A percentile compares a stretch with the other conserved stretches of the same genome.
Evolutionary conservation across 257 asterid genomes (phyloP).

Genomic region (Petrea volubilis): DNA sequence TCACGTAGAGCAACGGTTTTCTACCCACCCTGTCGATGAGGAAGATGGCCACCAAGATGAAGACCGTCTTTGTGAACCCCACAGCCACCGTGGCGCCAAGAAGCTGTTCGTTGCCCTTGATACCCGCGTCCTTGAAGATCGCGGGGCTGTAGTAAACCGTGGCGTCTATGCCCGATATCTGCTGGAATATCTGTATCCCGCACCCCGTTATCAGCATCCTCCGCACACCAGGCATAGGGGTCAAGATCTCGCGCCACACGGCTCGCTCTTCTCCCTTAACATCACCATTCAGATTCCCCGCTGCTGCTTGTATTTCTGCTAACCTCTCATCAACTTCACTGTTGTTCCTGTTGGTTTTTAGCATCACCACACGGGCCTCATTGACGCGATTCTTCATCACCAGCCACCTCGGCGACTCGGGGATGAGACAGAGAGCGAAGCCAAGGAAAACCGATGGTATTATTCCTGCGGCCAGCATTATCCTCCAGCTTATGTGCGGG

Average conservation of each 20-base stretch:
- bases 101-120: slow-evolving; percentile 39
- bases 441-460: slow-evolving; percentile 54
- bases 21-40: slow-evolving; percentile 63
- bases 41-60: slow-evolving; percentile 52
- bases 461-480: slow-evolving; percentile 72
- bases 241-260: slow-evolving; percentile 55
- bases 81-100: slow-evolving; percentile 66
- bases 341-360: slow-evolving; percentile 42
- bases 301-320: slow-evolving; percentile 60
- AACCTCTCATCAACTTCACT: slow-evolving; percentile 54
- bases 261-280: slow-evolving; percentile 43
- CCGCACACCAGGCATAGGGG: slow-evolving; percentile 52
- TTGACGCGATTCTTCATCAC: slow-evolving; percentile 55
- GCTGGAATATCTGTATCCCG: slow-evolving; percentile 65
- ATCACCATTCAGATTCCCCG: slow-evolving; percentile 34
- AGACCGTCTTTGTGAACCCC: slow-evolving; percentile 59
- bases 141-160: slow-evolving; percentile 65
- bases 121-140: slow-evolving; percentile 56
- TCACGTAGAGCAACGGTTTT: slow-evolving; percentile 56
- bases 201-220: slow-evolving; percentile 66
- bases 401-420: slow-evolving; percentile 73
- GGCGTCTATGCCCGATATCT: slow-evolving; percentile 70
- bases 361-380: slow-evolving; percentile 52
- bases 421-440: slow-evolving; percentile 47
- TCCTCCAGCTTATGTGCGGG: slow-evolving; percentile 55